A percentile compares a stretch with the other conserved stretches of the same genome.
Conservation (phyloP, 805 yeast genomes). For the Zygosaccharomyces lentus region DNA sequence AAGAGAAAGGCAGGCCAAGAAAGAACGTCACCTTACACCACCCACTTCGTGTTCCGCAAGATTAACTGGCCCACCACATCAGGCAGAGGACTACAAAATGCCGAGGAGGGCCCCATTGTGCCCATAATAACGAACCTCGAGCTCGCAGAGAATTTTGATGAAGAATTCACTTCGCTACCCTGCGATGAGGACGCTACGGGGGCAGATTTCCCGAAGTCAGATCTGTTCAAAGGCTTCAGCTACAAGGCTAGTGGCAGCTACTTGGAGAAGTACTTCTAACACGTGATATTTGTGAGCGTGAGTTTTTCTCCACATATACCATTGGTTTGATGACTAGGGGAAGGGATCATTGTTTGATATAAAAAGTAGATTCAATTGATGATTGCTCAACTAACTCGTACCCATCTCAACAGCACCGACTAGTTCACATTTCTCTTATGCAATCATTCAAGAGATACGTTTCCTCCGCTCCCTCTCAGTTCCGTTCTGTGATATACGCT, state of each 20-base stretch:
- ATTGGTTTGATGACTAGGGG: background rate
- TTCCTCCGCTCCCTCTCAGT: conserved; percentile 24
- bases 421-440: background rate
- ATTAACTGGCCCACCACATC: conserved; percentile 63
- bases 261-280: conserved; percentile 33
- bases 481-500: conserved; percentile 33
- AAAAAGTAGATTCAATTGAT: background rate
- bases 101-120: conserved; percentile 66
- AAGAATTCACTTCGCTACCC: conserved; percentile 70
- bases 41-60: conserved; percentile 73
- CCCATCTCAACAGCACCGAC: background rate
- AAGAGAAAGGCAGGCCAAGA: conserved; percentile 31
- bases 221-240: conserved; percentile 37
- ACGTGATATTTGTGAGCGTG: background rate
- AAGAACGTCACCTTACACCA: conserved; percentile 41
- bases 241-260: conserved; percentile 36
- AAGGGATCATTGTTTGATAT: background rate
- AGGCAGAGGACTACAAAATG: conserved; percentile 41
- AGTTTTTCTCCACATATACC: background rate
- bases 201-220: conserved; percentile 15
- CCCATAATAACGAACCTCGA: conserved; percentile 79
- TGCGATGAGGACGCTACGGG: conserved; percentile 32
- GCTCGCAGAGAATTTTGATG: conserved; percentile 79
- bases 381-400: background rate
- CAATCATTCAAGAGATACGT: conserved; percentile 20